Base-by-base conservation (phyloP, 2,329 filamentous ascomycete species). In the Grosmannia huntii region DNA sequence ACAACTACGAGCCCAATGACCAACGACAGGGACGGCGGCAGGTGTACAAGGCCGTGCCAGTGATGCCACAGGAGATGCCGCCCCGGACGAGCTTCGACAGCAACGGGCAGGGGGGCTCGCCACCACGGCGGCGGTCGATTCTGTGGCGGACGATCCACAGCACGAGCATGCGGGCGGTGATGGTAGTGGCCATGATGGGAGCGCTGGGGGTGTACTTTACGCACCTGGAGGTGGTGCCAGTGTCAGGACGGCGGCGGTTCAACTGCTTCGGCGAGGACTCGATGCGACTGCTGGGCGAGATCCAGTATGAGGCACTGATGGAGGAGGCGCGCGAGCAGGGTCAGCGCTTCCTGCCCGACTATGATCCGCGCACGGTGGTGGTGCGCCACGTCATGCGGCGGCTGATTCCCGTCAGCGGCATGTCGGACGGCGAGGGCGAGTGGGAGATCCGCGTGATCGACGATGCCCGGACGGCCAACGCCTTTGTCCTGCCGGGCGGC, bases 361-460 rank as follows among this genome's bases (percentile, higher is more conserved):
- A 75, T 69, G 85, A 89, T 65, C 74, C 74, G 41, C 75, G 86
- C 53, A 74, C 74, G 38, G 65, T 67, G 11, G 67, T 78, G 68
- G 86, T 90, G 7, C 75, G 78, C 66, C 73, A 79, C 60, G 85
- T 91, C 14, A 78, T 91, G 76, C 67, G 74, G 56, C 72, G 83
- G 57, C 69, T 92, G 64, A 80, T 90, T 28, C 85, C 85, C 6
- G 83, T 84, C 55, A 84, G 80, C 62, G 84, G 84, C 5, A 72
- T 87, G 72, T 65, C 69, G 57, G 70, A 77, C 61, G 71, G 78
- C 62, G 60, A 68, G 59, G 57, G 53, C 54, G 67, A 81, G 14
- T 91, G 88, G 87, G 84, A 90, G 70, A 77, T 91, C 4, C 75
- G 79, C 64, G 87, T 92, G 7, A 89, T 92, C 65, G 78, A 88